Evolutionary conservation across 306 rosid genomes (phyloP).

Genomic region (Citrullus mucosospermus): DNA sequence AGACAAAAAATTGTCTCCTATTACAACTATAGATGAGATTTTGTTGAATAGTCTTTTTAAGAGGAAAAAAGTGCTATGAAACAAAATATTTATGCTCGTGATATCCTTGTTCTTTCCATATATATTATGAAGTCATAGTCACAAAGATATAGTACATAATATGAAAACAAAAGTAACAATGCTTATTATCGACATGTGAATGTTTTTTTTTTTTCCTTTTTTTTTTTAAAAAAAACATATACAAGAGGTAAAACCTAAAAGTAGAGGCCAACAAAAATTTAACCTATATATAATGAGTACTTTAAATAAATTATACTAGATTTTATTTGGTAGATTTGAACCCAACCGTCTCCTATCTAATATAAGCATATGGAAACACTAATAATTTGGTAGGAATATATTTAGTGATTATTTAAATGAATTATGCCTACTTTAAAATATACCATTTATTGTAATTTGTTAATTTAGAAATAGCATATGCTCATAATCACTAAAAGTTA

Average conservation of each 20-base stretch:
- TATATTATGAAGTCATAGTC: neutral
- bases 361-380: neutral
- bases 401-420: neutral
- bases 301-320: too few relatives aligned
- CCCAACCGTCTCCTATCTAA: neutral
- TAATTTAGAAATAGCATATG: neutral
- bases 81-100: neutral
- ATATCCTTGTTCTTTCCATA: neutral
- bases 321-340: too few relatives aligned
- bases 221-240: neutral
- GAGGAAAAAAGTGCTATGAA: neutral
- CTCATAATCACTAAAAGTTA: slow-evolving; percentile 11
- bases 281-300: too few relatives aligned
- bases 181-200: neutral
- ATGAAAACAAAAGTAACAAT: neutral
- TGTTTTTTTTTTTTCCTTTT: too few relatives aligned
- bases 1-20: neutral
- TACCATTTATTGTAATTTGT: neutral
- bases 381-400: neutral
- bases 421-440: neutral
- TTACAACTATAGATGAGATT: neutral
- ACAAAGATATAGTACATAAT: neutral
- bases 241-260: neutral
- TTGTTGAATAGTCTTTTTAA: neutral
- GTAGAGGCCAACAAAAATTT: too few relatives aligned